These are phyloP conservation scores for Ustilago nuda DNA, from an alignment of 1,284 basidiomycete genomes.

Conservation along the genomic window DNA sequence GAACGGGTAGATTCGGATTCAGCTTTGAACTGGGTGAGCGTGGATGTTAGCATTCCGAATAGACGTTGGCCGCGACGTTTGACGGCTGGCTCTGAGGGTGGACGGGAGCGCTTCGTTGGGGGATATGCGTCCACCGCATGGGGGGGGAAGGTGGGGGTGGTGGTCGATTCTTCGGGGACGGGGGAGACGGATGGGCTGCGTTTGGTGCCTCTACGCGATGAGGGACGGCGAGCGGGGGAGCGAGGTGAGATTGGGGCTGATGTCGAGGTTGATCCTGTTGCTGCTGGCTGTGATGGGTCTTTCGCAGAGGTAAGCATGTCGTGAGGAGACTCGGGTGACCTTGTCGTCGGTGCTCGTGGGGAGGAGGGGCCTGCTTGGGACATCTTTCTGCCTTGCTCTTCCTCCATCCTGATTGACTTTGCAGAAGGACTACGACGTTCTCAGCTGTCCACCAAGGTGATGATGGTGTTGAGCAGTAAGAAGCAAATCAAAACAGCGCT, in stretches of 20 bases:
- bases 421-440: neutral
- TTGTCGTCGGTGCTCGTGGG: neutral
- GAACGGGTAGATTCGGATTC: conserved; percentile 26
- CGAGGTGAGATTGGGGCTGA: neutral
- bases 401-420: neutral
- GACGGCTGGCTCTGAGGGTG: conserved; percentile 8
- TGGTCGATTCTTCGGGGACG: conserved; percentile 21
- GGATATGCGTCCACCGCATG: conserved; percentile 3
- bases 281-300: neutral
- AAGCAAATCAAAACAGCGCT: conserved; percentile 1
- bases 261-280: neutral
- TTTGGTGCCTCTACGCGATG: conserved; percentile 8
- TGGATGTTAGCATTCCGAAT: conserved; percentile 31
- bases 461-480: neutral
- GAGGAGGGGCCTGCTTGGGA: neutral
- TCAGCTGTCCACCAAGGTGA: neutral
- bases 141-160: neutral
- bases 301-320: neutral
- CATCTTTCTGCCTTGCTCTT: neutral
- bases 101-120: neutral
- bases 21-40: conserved; percentile 33
- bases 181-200: conserved; percentile 21
- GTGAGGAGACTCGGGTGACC: neutral
- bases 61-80: conserved; percentile 25
- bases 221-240: conserved; percentile 11